Evolutionary conservation across 306 rosid species (phyloP).

Genomic region (Alnus glutinosa): DNA sequence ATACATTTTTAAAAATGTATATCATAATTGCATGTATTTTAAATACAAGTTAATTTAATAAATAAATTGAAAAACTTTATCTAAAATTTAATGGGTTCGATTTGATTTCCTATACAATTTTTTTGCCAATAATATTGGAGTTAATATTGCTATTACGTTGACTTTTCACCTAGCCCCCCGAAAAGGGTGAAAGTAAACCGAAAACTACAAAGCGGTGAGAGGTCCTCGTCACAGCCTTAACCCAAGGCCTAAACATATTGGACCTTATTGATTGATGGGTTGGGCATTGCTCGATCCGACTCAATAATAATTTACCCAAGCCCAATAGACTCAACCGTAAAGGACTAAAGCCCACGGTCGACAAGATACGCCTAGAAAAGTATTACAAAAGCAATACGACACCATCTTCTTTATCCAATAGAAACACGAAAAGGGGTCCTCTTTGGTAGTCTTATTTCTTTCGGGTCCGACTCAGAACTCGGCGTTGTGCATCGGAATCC

Average conservation of each 20-base stretch:
- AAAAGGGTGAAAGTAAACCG: neutral
- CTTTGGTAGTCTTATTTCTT: neutral
- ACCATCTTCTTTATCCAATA: neutral
- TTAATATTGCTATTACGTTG: neutral
- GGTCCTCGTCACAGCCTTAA: neutral
- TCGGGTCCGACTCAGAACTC: neutral
- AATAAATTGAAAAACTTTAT: too few relatives aligned
- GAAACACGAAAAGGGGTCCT: neutral
- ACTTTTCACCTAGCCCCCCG: neutral
- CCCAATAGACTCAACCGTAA: neutral
- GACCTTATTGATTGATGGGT: neutral
- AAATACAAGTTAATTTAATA: too few relatives aligned
- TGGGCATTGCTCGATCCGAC: neutral
- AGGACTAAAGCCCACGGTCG: neutral
- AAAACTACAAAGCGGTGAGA: neutral
- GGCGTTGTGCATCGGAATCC: neutral
- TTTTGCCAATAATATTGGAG: neutral
- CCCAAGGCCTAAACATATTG: neutral
- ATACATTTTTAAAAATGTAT: too few relatives aligned
- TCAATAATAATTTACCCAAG: neutral
- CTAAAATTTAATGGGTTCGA: too few relatives aligned
- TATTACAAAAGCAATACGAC: neutral
- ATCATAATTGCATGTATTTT: too few relatives aligned
- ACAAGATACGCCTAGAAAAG: neutral
- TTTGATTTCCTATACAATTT: too few relatives aligned